Conservation (phyloP, 352 stramenopile species). For the Plasmopara halstedii region DNA sequence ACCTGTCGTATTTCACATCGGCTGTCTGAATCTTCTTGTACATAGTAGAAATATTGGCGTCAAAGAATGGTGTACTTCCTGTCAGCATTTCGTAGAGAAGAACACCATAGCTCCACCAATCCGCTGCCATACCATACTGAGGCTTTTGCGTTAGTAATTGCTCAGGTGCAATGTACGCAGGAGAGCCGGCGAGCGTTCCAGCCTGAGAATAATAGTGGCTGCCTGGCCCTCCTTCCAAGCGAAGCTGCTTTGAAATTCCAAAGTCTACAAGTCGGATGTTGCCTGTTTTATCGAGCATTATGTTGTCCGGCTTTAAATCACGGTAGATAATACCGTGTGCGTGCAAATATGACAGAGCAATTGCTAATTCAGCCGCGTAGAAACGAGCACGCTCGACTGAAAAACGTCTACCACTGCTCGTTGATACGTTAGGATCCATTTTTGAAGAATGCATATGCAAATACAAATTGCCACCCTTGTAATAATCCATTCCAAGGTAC, state of each 20-base stretch:
- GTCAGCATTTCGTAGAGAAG: conserved; percentile 88
- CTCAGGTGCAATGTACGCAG: conserved; percentile 82
- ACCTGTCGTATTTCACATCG: conserved; percentile 73
- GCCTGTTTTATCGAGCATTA: conserved; percentile 83
- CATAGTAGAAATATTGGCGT: conserved; percentile 79
- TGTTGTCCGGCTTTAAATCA: conserved; percentile 85
- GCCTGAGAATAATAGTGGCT: conserved; percentile 53
- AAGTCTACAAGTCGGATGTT: conserved; percentile 88
- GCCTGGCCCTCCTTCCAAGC: conserved; percentile 21
- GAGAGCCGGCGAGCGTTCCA: conserved; percentile 68
- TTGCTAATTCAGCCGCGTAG: conserved; percentile 81
- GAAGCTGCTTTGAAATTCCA: conserved; percentile 83
- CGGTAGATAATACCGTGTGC: conserved; percentile 81
- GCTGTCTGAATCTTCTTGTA: conserved; percentile 87
- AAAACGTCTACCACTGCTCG: conserved; percentile 63
- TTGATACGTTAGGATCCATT: conserved; percentile 72
- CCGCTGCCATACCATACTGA: conserved; percentile 79
- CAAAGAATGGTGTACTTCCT: conserved; percentile 83
- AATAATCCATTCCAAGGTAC: conserved; percentile 78
- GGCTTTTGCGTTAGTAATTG: conserved; percentile 77
- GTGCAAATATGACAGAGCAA: conserved; percentile 84
- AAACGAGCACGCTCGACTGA: conserved; percentile 64
- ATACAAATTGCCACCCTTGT: conserved; percentile 81
- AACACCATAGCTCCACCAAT: conserved; percentile 90
- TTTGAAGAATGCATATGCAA: conserved; percentile 85